Evolutionary conservation across 225 moss, liverwort and hornwort genomes (phyloP).

Genomic region (Ulota crispa): DNA sequence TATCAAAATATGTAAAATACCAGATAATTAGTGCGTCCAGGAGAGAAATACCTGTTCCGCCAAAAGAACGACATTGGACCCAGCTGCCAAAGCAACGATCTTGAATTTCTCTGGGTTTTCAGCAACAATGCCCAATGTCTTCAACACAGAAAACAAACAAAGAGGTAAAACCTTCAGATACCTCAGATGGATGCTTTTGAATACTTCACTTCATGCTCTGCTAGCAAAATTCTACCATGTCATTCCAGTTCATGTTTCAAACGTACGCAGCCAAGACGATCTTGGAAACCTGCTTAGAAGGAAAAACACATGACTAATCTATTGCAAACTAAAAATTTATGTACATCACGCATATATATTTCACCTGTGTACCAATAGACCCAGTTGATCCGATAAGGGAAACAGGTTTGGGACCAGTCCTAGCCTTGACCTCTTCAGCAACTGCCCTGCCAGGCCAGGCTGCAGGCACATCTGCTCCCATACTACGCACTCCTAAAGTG

Average conservation of each 20-base stretch:
- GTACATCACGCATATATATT: neutral
- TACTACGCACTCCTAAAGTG: conserved; percentile 47
- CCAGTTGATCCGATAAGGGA: conserved; percentile 96
- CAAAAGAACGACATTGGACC: conserved; percentile 71
- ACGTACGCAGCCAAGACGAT: neutral
- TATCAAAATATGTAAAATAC: neutral
- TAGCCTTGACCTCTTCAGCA: conserved; percentile 46
- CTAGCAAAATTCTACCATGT: neutral
- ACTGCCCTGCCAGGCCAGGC: conserved; percentile 92
- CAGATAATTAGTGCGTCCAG: neutral
- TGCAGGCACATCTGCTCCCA: conserved; percentile 56
- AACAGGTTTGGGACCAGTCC: conserved; percentile 72
- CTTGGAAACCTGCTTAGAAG: neutral
- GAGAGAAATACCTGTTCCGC: conserved; percentile 68
- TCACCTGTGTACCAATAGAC: conserved; percentile 90
- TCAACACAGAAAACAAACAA: conserved; percentile 9
- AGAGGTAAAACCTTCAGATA: neutral
- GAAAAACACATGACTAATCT: neutral
- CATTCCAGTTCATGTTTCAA: neutral
- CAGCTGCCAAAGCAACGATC: conserved; percentile 86
- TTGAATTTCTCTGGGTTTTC: conserved; percentile 82
- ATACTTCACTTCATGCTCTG: neutral
- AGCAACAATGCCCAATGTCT: conserved; percentile 83
- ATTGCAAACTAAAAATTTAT: neutral
- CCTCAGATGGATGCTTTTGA: neutral